These are phyloP conservation scores for Porodaedalea pini DNA, from an alignment of 1,284 basidiomycete species.

Conservation along the genomic window DNA sequence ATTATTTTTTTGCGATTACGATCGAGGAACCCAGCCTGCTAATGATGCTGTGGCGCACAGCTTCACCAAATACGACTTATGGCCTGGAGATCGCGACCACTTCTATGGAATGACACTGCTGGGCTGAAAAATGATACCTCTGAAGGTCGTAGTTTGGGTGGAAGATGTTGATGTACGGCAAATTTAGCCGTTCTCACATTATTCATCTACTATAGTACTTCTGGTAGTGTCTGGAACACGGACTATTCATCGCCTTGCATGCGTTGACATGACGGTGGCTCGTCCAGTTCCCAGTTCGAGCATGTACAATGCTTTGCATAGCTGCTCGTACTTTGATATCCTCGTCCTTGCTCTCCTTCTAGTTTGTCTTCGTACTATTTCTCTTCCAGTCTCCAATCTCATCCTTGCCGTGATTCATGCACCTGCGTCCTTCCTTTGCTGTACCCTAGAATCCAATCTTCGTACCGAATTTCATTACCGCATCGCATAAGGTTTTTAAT, in stretches of 20 bases:
- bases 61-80: not conserved
- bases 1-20: not conserved
- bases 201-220: not conserved
- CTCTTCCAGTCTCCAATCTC: not conserved
- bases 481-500: slow-evolving; percentile 15
- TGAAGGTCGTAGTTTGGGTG: not conserved
- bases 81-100: not conserved
- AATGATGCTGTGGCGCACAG: not conserved
- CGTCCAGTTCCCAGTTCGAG: not conserved
- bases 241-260: too few species aligned
- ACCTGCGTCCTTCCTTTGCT: slow-evolving; percentile 13
- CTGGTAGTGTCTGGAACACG: too few species aligned
- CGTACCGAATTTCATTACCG: not conserved
- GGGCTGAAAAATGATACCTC: too few species aligned
- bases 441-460: slow-evolving; percentile 15
- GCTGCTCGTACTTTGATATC: not conserved
- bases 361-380: slow-evolving; percentile 1
- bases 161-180: not conserved
- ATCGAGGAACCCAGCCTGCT: not conserved
- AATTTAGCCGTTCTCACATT: not conserved
- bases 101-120: too few species aligned
- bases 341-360: not conserved
- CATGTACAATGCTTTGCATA: not conserved
- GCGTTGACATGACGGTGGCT: not conserved
- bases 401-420: slow-evolving; percentile 13